Conservation (phyloP, 768 basidiomycete genomes). For the Leccinum variicolor region DNA sequence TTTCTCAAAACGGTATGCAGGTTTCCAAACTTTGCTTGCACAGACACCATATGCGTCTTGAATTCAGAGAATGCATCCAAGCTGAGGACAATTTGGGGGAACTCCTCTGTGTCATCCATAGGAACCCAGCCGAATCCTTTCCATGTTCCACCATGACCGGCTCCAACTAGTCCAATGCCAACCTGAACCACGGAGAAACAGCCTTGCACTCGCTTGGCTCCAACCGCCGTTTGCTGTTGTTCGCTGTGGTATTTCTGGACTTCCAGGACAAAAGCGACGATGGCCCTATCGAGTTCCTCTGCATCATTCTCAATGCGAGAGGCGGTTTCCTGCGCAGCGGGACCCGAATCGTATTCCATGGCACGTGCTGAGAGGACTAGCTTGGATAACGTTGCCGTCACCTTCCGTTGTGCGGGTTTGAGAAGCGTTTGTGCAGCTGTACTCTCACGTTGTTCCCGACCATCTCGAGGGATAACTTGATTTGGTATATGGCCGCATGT, state of each 20-base stretch:
- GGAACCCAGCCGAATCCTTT: slow-evolving; percentile 83
- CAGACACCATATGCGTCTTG: slow-evolving; percentile 40
- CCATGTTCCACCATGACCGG: slow-evolving; percentile 74
- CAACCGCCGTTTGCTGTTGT: slow-evolving; percentile 18
- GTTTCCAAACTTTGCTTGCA: slow-evolving; percentile 49
- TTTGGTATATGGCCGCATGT: slow-evolving; percentile 60
- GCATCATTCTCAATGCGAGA: slow-evolving; percentile 74
- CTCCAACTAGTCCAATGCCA: slow-evolving; percentile 78
- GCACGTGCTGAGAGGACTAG: slow-evolving; percentile 90
- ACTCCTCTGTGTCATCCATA: slow-evolving; percentile 45
- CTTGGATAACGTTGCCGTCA: slow-evolving; percentile 86
- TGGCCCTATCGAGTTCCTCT: slow-evolving; percentile 69
- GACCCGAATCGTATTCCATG: slow-evolving; percentile 75
- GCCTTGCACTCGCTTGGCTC: slow-evolving; percentile 56
- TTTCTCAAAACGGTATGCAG: slow-evolving; percentile 25
- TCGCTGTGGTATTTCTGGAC: slow-evolving; percentile 55
- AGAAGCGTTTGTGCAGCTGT: slow-evolving; percentile 54
- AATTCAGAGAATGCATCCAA: slow-evolving; percentile 55
- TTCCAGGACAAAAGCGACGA: slow-evolving; percentile 64
- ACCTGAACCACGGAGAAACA: slow-evolving; percentile 59
- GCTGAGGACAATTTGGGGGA: slow-evolving; percentile 46
- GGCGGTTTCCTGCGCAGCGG: slow-evolving; percentile 56
- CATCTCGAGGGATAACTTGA: slow-evolving; percentile 48
- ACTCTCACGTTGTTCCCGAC: slow-evolving; percentile 42
- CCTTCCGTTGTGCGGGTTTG: slow-evolving; percentile 79